Evolutionary conservation across 2,329 filamentous ascomycete genomes (phyloP).

Genomic region (Phaeosphaeria sp.): DNA sequence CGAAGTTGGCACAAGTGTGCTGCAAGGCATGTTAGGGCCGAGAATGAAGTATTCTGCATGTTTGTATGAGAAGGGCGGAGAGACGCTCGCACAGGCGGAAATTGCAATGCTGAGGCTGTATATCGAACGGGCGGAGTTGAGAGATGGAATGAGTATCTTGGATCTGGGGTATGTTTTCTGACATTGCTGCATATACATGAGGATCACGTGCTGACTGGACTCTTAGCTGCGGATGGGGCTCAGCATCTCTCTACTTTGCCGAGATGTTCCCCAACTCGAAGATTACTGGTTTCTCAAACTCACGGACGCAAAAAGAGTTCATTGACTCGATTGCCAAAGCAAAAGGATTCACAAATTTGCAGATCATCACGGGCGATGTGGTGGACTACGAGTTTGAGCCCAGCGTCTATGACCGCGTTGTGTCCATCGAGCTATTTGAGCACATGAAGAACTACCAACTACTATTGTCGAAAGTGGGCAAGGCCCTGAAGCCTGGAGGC

Average conservation of each 20-base stretch:
- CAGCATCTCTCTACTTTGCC: slow-evolving; percentile 68
- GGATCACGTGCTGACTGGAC: slow-evolving; percentile 3
- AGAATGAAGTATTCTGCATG: slow-evolving; percentile 77
- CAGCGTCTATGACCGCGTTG: slow-evolving; percentile 66
- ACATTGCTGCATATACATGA: slow-evolving; percentile 15
- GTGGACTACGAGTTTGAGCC: slow-evolving; percentile 69
- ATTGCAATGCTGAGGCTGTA: slow-evolving; percentile 70
- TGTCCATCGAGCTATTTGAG: slow-evolving; percentile 75
- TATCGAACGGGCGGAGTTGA: slow-evolving; percentile 64
- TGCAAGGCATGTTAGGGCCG: slow-evolving; percentile 67
- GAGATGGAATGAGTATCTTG: slow-evolving; percentile 66
- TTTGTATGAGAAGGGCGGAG: slow-evolving; percentile 64
- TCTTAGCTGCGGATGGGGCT: slow-evolving; percentile 72
- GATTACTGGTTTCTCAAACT: slow-evolving; percentile 74
- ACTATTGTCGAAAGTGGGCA: slow-evolving; percentile 67
- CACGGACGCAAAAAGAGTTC: slow-evolving; percentile 70
- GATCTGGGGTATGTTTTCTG: slow-evolving; percentile 62
- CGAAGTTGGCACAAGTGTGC: slow-evolving; percentile 71
- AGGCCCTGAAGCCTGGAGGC: slow-evolving; percentile 66
- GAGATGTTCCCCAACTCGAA: slow-evolving; percentile 67
- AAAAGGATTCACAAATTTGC: slow-evolving; percentile 66
- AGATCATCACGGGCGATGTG: slow-evolving; percentile 70
- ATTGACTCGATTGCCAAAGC: slow-evolving; percentile 66
- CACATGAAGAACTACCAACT: slow-evolving; percentile 79
- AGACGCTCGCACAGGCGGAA: slow-evolving; percentile 69